These are phyloP conservation scores for Cutaneotrichosporon cavernicola DNA, from an alignment of 1,284 basidiomycete genomes.

Conservation along the genomic window DNA sequence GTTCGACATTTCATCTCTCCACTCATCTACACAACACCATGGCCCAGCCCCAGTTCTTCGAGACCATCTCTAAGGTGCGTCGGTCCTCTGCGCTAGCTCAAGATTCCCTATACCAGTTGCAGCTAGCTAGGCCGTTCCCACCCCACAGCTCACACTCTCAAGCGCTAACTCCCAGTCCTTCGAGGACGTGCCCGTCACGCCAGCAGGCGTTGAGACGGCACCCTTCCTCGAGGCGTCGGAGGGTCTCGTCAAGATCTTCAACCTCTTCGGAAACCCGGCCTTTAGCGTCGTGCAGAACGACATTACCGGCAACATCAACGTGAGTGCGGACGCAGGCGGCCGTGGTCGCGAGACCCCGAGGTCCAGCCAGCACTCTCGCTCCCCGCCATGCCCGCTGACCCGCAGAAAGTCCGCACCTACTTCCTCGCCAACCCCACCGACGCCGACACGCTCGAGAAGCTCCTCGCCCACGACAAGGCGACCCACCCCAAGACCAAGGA, in stretches of 20 bases:
- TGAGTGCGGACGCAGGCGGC: conserved; percentile 52
- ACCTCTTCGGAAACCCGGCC: conserved; percentile 82
- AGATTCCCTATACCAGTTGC: no score
- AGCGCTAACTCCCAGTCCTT: conserved; percentile 66
- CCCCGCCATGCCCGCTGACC: conserved; percentile 25
- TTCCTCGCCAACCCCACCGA: conserved; percentile 65
- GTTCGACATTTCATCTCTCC: background rate
- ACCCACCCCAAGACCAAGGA: conserved; percentile 43
- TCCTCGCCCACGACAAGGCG: conserved; percentile 78
- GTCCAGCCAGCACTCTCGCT: no score
- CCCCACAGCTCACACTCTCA: no score
- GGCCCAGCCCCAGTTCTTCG: conserved; percentile 72
- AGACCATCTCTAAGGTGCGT: conserved; percentile 72
- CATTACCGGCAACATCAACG: conserved; percentile 87
- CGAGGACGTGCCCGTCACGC: conserved; percentile 81
- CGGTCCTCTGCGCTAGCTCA: no score
- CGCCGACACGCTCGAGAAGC: conserved; percentile 76
- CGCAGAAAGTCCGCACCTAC: conserved; percentile 82
- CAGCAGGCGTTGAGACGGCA: conserved; percentile 82
- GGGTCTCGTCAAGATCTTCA: conserved; percentile 87
- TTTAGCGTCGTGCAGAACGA: conserved; percentile 85
- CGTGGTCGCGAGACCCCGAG: background rate
- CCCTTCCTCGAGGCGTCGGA: conserved; percentile 86
- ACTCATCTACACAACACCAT: conserved; percentile 53
- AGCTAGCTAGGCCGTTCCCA: no score